Percentiles rank a stretch among this genome's conserved stretches.
Evolutionary conservation across 441 rosid species (phyloP).

Genomic region (California macrophylla): DNA sequence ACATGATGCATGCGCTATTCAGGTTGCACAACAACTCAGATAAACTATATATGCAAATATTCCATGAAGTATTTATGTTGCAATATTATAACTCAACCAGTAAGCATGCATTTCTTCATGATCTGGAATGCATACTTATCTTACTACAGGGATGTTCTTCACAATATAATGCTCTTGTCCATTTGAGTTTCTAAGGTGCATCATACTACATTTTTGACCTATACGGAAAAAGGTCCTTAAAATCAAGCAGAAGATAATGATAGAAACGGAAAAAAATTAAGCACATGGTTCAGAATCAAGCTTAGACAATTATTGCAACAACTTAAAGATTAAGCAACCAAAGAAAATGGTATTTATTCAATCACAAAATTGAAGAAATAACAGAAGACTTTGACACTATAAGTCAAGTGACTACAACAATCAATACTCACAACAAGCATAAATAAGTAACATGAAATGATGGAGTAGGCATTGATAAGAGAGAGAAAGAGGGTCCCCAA

Average conservation of each 20-base stretch:
- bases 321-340: not conserved
- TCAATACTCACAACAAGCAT: not conserved
- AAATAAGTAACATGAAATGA: not conserved
- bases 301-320: not conserved
- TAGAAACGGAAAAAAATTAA: not conserved
- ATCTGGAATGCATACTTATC: not conserved
- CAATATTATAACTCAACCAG: not conserved
- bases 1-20: too few relatives aligned
- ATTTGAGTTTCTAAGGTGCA: not conserved
- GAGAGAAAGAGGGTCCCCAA: not conserved
- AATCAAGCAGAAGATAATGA: not conserved
- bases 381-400: not conserved
- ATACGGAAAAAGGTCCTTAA: not conserved
- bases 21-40: too few relatives aligned
- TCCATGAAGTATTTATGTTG: not conserved
- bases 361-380: not conserved
- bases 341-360: not conserved
- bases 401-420: not conserved
- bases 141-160: not conserved
- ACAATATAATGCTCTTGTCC: not conserved
- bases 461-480: not conserved
- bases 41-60: not conserved
- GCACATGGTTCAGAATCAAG: not conserved
- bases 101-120: not conserved
- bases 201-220: not conserved